Conservation (phyloP, 2,329 filamentous ascomycete species). For the Talaromyces funiculosus region DNA sequence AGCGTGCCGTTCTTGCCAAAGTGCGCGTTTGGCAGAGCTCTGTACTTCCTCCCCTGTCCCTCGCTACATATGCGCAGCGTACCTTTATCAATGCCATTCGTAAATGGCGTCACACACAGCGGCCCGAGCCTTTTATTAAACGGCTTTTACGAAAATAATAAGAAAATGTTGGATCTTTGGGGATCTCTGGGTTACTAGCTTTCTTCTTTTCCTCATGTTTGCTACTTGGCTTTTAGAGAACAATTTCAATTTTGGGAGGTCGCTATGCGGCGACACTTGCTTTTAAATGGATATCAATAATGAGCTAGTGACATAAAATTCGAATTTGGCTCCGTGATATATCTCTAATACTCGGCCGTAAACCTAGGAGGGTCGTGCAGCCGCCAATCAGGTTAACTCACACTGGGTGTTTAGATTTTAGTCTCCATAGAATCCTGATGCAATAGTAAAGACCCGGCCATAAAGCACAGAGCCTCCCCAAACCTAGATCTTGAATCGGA, state of each 20-base stretch:
- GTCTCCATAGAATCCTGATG: not conserved
- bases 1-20: not conserved
- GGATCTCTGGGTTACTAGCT: not conserved
- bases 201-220: not conserved
- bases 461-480: not conserved
- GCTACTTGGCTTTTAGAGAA: not conserved
- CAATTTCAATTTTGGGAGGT: not conserved
- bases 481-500: not conserved
- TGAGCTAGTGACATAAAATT: not conserved
- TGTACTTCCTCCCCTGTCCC: not conserved
- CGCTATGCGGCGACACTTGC: not conserved
- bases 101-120: not conserved
- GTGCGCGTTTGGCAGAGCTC: not conserved
- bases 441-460: not conserved
- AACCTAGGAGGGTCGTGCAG: not conserved
- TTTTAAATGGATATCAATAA: not conserved
- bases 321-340: not conserved
- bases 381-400: not conserved
- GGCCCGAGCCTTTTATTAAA: not conserved
- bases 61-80: not conserved
- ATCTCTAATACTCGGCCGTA: not conserved
- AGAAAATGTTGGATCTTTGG: not conserved
- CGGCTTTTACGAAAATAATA: not conserved
- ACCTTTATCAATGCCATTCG: not conserved
- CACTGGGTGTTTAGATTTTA: not conserved